These are phyloP conservation scores for Lathyrus aphaca DNA, from an alignment of 306 rosid genomes.

Conservation along the genomic window DNA sequence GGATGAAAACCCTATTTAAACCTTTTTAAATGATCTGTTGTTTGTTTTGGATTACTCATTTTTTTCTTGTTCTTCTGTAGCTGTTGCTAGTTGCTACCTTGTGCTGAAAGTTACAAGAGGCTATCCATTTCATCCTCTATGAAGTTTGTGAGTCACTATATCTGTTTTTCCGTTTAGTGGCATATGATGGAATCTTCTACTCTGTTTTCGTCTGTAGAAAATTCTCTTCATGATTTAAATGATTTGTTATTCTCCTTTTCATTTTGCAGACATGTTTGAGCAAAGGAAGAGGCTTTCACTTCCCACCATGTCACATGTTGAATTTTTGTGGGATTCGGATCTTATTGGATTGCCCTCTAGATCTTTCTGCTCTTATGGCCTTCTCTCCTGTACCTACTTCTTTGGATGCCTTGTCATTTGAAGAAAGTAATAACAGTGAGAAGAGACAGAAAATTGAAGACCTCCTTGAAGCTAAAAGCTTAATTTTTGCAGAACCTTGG, in stretches of 20 bases:
- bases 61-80: conserved; percentile 11
- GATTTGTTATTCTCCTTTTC: neutral
- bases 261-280: conserved; percentile 71
- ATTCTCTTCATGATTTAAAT: neutral
- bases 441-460: conserved; percentile 58
- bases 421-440: conserved; percentile 31
- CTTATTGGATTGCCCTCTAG: conserved; percentile 81
- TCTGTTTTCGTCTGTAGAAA: neutral
- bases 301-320: conserved; percentile 83
- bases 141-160: conserved; percentile 51
- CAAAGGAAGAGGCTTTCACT: conserved; percentile 71
- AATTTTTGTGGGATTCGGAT: conserved; percentile 71
- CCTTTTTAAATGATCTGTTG: neutral
- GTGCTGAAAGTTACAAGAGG: conserved; percentile 1
- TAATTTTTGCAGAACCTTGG: conserved; percentile 73
- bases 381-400: conserved; percentile 74
- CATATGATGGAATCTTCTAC: conserved; percentile 8
- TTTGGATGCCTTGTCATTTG: conserved; percentile 33
- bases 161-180: neutral
- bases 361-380: conserved; percentile 71
- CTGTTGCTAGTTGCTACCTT: conserved; percentile 2
- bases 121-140: conserved; percentile 33
- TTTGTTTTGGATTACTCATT: neutral
- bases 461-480: conserved; percentile 50
- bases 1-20: neutral